phyloP scores from a whole-genome alignment of 1,139 yeast species.

The Geotrichum phurueaensis region DNA sequence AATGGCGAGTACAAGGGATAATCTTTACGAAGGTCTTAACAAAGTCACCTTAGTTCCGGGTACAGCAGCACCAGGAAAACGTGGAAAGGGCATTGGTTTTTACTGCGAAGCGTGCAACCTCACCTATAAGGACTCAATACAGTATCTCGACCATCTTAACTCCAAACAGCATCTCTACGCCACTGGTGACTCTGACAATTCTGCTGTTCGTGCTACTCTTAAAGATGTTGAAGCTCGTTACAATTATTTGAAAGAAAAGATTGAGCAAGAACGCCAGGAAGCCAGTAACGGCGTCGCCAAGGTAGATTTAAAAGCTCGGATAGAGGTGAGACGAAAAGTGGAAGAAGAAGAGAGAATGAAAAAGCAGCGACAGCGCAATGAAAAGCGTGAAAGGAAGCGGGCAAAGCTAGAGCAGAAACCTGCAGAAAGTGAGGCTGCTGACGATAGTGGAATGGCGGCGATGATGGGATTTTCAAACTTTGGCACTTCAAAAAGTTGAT shows the following conservation, averaged over 20 bases:
- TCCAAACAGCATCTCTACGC: constrained; percentile 42
- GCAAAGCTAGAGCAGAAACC: constrained; percentile 28
- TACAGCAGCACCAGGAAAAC: constrained; percentile 41
- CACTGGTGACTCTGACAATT: constrained; percentile 32
- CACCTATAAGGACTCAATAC: constrained; percentile 74
- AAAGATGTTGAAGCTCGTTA: constrained; percentile 36
- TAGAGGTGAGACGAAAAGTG: constrained; percentile 40
- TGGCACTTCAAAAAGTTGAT: constrained; percentile 16
- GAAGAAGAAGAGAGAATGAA: constrained; percentile 38
- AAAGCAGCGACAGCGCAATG: constrained; percentile 29
- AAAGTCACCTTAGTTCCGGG: constrained; percentile 43
- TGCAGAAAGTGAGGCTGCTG: constrained; percentile 23
- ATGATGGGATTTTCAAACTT: constrained; percentile 60
- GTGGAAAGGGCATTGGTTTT: constrained; percentile 73
- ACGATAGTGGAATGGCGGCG: constrained; percentile 31
- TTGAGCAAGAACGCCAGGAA: constrained; percentile 37
- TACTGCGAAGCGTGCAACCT: constrained; percentile 73
- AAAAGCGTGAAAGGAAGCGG: constrained; percentile 22
- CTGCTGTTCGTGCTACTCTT: constrained; percentile 26
- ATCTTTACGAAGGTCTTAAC: constrained; percentile 42
- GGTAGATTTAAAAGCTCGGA: constrained; percentile 42
- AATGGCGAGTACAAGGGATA: constrained; percentile 26
- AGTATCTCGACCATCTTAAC: constrained; percentile 77
- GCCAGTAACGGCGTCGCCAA: constrained; percentile 36
- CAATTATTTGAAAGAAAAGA: constrained; percentile 29